Percentiles rank a stretch among this genome's conserved stretches.
Conservation (phyloP, 176 grass and related monocot genomes). For the Areca catechu region DNA sequence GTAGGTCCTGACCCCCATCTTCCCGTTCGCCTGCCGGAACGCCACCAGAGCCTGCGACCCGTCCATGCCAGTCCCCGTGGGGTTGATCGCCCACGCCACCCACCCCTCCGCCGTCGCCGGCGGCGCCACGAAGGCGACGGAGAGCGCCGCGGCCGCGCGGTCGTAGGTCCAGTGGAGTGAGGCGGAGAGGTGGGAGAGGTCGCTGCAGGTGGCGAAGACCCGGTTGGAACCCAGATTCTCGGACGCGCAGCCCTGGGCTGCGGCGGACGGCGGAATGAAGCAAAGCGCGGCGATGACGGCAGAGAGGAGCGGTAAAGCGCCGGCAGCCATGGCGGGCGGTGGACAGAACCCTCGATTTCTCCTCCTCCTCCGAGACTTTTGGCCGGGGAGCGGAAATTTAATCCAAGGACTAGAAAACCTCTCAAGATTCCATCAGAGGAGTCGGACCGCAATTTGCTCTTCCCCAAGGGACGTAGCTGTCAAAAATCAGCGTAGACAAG, state of each 20-base stretch:
- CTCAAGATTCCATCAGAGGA: too few species aligned
- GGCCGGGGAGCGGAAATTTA: too few species aligned
- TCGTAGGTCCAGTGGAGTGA: constrained; percentile 66
- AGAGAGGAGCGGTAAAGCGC: constrained; percentile 14
- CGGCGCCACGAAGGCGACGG: constrained; percentile 45
- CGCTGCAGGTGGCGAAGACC: constrained; percentile 41
- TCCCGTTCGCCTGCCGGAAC: constrained; percentile 10
- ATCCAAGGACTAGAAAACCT: too few species aligned
- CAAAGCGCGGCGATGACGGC: background rate
- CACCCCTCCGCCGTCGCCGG: constrained; percentile 40
- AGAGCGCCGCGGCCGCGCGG: constrained; percentile 20
- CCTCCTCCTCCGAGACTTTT: too few species aligned
- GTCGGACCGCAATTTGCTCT: too few species aligned
- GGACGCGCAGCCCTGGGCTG: constrained; percentile 10
- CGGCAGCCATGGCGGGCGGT: background rate
- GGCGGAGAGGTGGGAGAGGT: constrained; percentile 40
- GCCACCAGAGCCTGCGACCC: constrained; percentile 56
- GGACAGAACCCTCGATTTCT: too few species aligned
- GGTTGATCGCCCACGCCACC: constrained; percentile 75
- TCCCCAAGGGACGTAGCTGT: too few species aligned
- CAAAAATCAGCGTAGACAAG: too few species aligned
- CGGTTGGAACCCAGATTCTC: constrained; percentile 33
- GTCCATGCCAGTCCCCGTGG: constrained; percentile 26
- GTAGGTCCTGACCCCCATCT: constrained; percentile 38
- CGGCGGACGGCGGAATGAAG: background rate